Conservation (phyloP, 306 rosid genomes). For the Vigna nakashimae region DNA sequence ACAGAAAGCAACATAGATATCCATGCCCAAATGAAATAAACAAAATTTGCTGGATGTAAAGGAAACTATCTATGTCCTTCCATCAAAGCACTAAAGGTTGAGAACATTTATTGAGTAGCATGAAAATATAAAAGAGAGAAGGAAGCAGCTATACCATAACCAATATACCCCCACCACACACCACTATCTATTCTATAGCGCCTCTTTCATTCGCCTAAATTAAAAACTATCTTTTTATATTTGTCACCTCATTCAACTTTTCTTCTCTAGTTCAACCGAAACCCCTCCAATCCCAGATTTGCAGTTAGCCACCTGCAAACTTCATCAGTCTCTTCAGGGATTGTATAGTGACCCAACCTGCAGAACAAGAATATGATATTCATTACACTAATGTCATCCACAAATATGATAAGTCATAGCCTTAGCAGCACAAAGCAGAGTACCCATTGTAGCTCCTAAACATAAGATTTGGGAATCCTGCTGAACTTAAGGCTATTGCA, state of each 20-base stretch:
- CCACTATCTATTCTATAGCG: slow-evolving; percentile 58
- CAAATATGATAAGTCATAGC: slow-evolving; percentile 12
- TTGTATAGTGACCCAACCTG: slow-evolving; percentile 93
- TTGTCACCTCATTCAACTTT: slow-evolving; percentile 28
- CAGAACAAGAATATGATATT: slow-evolving; percentile 38
- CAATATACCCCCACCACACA: slow-evolving; percentile 47
- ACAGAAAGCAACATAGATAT: slow-evolving; percentile 40
- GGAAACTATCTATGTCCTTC: slow-evolving; percentile 47
- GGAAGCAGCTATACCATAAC: slow-evolving; percentile 49
- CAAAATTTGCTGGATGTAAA: slow-evolving; percentile 51
- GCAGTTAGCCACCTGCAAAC: slow-evolving; percentile 86
- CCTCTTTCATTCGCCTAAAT: slow-evolving; percentile 50
- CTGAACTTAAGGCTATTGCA: slow-evolving; percentile 70
- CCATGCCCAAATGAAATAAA: slow-evolving; percentile 38
- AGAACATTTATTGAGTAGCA: slow-evolving; percentile 43
- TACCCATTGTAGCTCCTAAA: slow-evolving; percentile 87
- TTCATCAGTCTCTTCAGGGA: slow-evolving; percentile 91
- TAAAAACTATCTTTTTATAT: slow-evolving; percentile 42
- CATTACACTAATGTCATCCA: slow-evolving; percentile 35
- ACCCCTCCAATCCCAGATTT: slow-evolving; percentile 76
- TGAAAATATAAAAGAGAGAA: slow-evolving; percentile 42
- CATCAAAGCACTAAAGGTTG: slow-evolving; percentile 35
- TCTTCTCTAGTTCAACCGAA: slow-evolving; percentile 56
- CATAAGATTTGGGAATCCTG: slow-evolving; percentile 84
- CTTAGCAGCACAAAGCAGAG: slow-evolving; percentile 31